A percentile compares a stretch with the other conserved stretches of the same genome.
phyloP scores from a whole-genome alignment of 164 flowering plant genomes.

The Paratinospora sagittata region DNA sequence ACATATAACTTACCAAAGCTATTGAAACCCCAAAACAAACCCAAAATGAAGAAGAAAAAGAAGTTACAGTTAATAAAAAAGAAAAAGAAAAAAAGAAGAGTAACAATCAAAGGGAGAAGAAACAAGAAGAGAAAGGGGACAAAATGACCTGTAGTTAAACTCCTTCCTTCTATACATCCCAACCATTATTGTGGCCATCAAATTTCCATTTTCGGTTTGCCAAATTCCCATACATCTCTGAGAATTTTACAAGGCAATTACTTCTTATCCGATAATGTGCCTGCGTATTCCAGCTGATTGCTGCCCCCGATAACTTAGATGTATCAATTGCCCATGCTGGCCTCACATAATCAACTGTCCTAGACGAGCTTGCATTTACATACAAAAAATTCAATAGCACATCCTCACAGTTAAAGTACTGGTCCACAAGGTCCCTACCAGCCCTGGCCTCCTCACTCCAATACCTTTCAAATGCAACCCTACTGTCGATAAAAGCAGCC shows the following conservation, averaged over 20 bases:
- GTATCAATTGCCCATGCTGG: constrained; percentile 91
- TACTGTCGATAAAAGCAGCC: constrained; percentile 74
- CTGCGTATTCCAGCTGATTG: constrained; percentile 76
- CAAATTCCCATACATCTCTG: constrained; percentile 68
- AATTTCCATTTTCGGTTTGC: constrained; percentile 52
- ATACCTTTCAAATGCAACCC: constrained; percentile 57
- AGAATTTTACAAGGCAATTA: constrained; percentile 55
- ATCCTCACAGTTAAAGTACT: constrained; percentile 82
- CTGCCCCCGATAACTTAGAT: constrained; percentile 75
- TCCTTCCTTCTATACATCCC: constrained; percentile 62
- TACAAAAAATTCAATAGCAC: constrained; percentile 78
- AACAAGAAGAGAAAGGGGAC: constrained; percentile 1
- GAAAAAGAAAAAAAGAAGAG: neutral
- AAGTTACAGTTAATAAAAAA: too few species aligned
- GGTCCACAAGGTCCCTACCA: constrained; percentile 69
- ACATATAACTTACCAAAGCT: too few species aligned
- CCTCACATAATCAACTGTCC: constrained; percentile 74
- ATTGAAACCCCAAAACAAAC: too few species aligned
- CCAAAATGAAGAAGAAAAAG: too few species aligned
- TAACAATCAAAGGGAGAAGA: neutral
- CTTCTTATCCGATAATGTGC: constrained; percentile 65
- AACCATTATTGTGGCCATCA: constrained; percentile 55
- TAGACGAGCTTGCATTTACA: constrained; percentile 60
- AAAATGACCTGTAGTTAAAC: constrained; percentile 14
- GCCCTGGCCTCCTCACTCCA: constrained; percentile 63